phyloP scores from a whole-genome alignment of 805 yeast genomes.

The Myxozyma melibiosi region DNA sequence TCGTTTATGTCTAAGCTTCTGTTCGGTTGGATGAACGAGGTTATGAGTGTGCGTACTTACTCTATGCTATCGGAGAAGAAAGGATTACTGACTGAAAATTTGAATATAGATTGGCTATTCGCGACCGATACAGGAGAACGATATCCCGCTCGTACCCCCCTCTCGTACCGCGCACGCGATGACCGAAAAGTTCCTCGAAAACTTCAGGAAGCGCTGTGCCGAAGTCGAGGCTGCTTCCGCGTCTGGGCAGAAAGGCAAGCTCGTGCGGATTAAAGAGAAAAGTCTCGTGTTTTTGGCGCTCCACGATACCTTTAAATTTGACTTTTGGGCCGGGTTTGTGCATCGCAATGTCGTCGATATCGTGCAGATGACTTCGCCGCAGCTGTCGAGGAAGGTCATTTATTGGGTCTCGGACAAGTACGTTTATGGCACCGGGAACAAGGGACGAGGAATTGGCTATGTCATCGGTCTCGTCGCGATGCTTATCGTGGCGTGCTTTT shows the following conservation, averaged over 20 bases:
- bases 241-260: too few species aligned
- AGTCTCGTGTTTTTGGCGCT: constrained; percentile 42
- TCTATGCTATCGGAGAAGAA: background rate
- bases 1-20: constrained; percentile 33
- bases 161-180: constrained; percentile 43
- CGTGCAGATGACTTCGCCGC: constrained; percentile 59
- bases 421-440: constrained; percentile 42
- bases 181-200: constrained; percentile 44
- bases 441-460: constrained; percentile 71
- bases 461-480: constrained; percentile 68
- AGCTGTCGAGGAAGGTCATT: constrained; percentile 66
- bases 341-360: constrained; percentile 42
- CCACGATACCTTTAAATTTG: constrained; percentile 42
- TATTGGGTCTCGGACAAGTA: constrained; percentile 57
- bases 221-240: constrained; percentile 30
- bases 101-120: constrained; percentile 52
- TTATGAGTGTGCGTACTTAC: background rate
- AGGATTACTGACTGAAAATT: background rate
- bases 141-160: constrained; percentile 51
- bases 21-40: constrained; percentile 7
- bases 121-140: constrained; percentile 61
- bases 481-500: constrained; percentile 52
- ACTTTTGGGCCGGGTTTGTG: constrained; percentile 44
- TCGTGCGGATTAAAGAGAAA: constrained; percentile 27
- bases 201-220: constrained; percentile 39